These are phyloP conservation scores for Linum trigynum DNA, from an alignment of 345 rosid genomes.

Conservation along the genomic window DNA sequence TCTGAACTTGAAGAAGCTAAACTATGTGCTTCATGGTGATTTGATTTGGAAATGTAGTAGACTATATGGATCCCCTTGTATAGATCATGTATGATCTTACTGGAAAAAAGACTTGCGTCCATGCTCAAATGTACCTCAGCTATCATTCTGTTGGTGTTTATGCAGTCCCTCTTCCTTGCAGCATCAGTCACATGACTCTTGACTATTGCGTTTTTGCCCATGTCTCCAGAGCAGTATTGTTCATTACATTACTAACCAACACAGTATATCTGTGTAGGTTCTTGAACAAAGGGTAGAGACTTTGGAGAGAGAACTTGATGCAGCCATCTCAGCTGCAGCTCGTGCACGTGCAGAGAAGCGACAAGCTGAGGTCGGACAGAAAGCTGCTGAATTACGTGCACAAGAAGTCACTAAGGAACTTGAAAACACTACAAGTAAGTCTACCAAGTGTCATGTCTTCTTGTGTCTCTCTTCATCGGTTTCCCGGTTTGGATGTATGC, in stretches of 20 bases:
- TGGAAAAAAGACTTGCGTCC: too few species aligned
- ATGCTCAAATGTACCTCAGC: too few species aligned
- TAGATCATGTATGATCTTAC: too few species aligned
- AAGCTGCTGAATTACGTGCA: conserved; percentile 70
- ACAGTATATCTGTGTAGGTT: conserved; percentile 32
- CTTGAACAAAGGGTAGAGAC: conserved; percentile 97
- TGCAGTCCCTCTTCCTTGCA: too few species aligned
- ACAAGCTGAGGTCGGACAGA: conserved; percentile 85
- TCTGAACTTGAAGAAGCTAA: too few species aligned
- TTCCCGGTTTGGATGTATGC: too few species aligned
- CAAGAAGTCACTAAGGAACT: conserved; percentile 79
- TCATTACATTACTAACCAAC: not conserved
- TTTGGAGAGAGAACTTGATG: conserved; percentile 89
- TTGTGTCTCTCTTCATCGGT: too few species aligned
- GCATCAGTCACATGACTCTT: not conserved
- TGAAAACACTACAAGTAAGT: conserved; percentile 86
- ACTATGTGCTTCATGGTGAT: too few species aligned
- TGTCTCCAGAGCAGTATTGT: not conserved
- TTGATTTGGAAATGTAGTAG: too few species aligned
- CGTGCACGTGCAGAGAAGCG: conserved; percentile 88
- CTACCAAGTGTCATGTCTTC: not conserved
- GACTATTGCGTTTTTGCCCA: not conserved
- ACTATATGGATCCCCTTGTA: too few species aligned
- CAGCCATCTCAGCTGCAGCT: conserved; percentile 92
- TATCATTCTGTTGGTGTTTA: too few species aligned